Conservation (phyloP, 345 rosid species). For the Pistacia vera region DNA sequence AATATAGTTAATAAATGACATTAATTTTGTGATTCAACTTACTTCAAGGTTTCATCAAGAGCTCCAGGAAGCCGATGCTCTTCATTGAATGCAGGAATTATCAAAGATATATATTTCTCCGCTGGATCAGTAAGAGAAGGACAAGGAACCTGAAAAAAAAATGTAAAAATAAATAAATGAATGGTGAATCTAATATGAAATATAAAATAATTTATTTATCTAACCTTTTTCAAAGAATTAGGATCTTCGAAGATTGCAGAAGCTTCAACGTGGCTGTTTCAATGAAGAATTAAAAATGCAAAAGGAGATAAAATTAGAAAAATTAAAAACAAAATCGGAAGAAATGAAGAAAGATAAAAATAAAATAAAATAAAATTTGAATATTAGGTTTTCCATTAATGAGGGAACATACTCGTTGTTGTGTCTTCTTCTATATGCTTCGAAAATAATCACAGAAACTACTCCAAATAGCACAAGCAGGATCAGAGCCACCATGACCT, state of each 20-base stretch:
- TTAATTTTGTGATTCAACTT: constrained; percentile 26
- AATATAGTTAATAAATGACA: too few relatives aligned
- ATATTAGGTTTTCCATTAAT: constrained; percentile 2
- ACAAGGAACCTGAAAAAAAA: constrained; percentile 56
- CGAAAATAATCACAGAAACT: constrained; percentile 44
- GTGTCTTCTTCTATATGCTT: constrained; percentile 68
- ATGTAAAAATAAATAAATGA: not conserved
- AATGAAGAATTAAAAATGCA: constrained; percentile 6
- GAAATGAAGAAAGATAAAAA: not conserved
- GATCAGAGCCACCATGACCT: constrained; percentile 33
- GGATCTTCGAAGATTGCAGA: constrained; percentile 81
- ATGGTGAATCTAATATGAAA: not conserved
- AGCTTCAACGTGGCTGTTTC: constrained; percentile 57
- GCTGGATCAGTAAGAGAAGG: constrained; percentile 72
- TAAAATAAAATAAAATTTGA: not conserved
- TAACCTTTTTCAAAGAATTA: constrained; percentile 69
- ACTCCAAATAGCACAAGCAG: constrained; percentile 33
- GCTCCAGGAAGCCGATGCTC: constrained; percentile 91
- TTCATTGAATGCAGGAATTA: constrained; percentile 92
- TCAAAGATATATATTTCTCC: constrained; percentile 76
- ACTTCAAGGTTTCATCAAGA: constrained; percentile 88
- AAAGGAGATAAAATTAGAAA: not conserved
- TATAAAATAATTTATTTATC: too few relatives aligned
- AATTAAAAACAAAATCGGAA: not conserved
- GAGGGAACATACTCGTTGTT: constrained; percentile 49